Base-by-base conservation (phyloP, 805 yeast species). In the Metschnikowia shivogae region DNA sequence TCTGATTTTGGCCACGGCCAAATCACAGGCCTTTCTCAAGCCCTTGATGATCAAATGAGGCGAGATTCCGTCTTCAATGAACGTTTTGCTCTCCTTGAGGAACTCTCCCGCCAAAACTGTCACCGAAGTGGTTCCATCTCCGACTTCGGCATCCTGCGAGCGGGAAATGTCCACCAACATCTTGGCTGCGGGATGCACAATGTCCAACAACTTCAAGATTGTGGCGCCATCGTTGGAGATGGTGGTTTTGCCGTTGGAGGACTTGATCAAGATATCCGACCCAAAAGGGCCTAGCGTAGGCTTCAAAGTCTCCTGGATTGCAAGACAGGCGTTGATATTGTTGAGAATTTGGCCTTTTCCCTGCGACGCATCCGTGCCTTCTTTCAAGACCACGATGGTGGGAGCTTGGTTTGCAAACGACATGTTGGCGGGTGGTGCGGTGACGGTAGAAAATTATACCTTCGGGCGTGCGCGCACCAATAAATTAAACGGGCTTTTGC, bases 181-280 rank as follows among this genome's bases (percentile, higher is more conserved):
- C 65, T 89, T 89, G 10, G 99, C 99, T 9, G 99, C 99, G 8
- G 99, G 99, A 60, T 93, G 99, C 22, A 93, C 97, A 45, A 93
- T 95, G 61, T 93, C 99, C 54, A 93, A 70, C 46, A 93, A 74
- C 62, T 85, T 88, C 63, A 93, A 73, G 57, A 93, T 92, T 2
- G 99, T 93, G 34, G 99, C 99, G 55, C 99, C 99, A 63, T 93
- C 99, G 65, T 93, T 93, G 35, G 99, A 92, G 54, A 93, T 90
- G 19, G 98, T 93, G 39, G 98, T 88, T 57, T 80, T 83, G 44
- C 95, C 96, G 58, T 78, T 81, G 13, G 84, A 77, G 36, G 83
- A 81, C 34, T 92, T 97, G 59, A 93, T 82, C 62, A 93, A 73
- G 53, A 92, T 90, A 68, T 93, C 99, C 29, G 96, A 87, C 22